Evolutionary conservation across 768 basidiomycete genomes (phyloP).

Genomic region (Dictyophora rubrovolvata): DNA sequence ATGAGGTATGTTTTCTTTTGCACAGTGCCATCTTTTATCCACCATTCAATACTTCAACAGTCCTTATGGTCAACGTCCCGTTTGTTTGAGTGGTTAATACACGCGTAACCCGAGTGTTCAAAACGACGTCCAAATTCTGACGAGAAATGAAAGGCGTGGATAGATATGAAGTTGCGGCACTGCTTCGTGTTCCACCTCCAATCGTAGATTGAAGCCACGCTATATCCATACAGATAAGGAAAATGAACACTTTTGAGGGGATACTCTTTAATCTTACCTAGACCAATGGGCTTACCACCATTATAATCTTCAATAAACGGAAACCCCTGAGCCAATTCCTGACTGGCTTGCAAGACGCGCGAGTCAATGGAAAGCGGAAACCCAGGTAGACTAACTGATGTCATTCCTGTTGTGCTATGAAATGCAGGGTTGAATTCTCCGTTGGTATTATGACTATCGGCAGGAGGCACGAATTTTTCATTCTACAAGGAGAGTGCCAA

Average conservation of each 20-base stretch:
- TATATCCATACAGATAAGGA: background rate
- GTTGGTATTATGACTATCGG: constrained; percentile 29
- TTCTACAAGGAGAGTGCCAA: constrained; percentile 17
- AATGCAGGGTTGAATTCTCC: constrained; percentile 28
- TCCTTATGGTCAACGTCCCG: background rate
- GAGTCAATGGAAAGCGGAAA: constrained; percentile 23
- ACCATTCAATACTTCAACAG: constrained; percentile 6
- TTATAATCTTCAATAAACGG: constrained; percentile 7
- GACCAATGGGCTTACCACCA: background rate
- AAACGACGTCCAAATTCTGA: constrained; percentile 22
- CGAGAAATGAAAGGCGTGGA: constrained; percentile 2
- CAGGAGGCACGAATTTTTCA: constrained; percentile 28
- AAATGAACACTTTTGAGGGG: background rate
- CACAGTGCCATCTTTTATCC: background rate
- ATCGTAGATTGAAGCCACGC: constrained; percentile 14
- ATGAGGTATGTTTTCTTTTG: background rate
- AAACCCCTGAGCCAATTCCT: constrained; percentile 2
- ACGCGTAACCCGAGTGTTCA: constrained; percentile 13
- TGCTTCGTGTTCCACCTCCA: constrained; percentile 10
- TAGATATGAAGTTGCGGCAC: constrained; percentile 9
- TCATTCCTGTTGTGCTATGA: constrained; percentile 27
- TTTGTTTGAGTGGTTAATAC: background rate
- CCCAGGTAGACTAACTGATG: constrained; percentile 24
- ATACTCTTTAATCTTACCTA: background rate
- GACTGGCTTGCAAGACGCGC: constrained; percentile 14